Evolutionary conservation across 2,329 filamentous ascomycete genomes (phyloP).

Genomic region (Microsporum canis): DNA sequence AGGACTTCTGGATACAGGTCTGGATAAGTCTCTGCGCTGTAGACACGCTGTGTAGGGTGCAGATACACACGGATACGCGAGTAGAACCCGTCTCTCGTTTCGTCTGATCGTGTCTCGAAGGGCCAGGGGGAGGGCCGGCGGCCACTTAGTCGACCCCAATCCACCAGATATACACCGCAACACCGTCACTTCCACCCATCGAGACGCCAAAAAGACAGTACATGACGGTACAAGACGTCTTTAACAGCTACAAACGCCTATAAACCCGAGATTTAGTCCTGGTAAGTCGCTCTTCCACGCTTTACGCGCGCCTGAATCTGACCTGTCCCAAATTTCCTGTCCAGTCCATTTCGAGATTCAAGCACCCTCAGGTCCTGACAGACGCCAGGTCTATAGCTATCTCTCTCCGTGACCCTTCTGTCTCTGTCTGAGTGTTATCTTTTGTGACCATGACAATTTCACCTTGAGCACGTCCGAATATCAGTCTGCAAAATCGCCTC

Average conservation of each 20-base stretch:
- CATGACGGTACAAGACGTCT: background rate
- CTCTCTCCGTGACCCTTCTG: background rate
- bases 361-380: background rate
- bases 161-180: background rate
- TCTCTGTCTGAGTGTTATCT: background rate
- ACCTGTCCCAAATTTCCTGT: background rate
- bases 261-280: background rate
- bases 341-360: conserved; percentile 1
- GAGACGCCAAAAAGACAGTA: background rate
- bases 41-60: background rate
- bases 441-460: background rate
- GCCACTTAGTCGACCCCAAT: background rate
- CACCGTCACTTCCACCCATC: background rate
- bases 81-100: background rate
- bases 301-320: background rate
- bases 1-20: background rate
- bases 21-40: background rate
- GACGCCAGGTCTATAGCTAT: background rate
- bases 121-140: background rate
- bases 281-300: background rate
- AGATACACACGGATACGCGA: background rate
- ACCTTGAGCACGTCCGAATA: background rate
- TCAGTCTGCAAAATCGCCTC: background rate
- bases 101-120: background rate
- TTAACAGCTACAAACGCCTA: too few relatives aligned